Base-by-base conservation (phyloP, 2,329 filamentous ascomycete species). In the Diaporthe sp. region DNA sequence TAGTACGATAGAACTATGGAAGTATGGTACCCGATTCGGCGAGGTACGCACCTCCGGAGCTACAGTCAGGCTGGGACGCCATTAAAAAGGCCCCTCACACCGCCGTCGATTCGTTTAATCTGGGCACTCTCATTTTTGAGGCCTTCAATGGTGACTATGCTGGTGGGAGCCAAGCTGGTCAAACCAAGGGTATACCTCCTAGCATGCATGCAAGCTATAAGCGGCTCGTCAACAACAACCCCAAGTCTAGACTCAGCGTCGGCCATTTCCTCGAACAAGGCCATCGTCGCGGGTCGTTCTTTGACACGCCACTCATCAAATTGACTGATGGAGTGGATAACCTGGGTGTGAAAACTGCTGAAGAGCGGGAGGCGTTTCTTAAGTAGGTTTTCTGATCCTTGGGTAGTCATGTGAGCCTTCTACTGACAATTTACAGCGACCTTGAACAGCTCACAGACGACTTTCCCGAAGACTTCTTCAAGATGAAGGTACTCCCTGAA, bases 401-500 rank as follows among this genome's bases (percentile, higher is more conserved):
- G 40, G 1, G 17, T n/a, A 54, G 30, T 12, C 12, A 33, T 9
- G 10, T 70, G 45, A 73, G 45, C 57, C n/a, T 22, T 22, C 75
- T 76, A 76, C 81, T 86, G 64, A 78, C 76, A 89, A 87, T 78
- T 17, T 25, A 4, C 55, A 89, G 87, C 72, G 95, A 97, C 80
- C 89, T 99, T 8, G 95, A 97, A 78, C 89, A 94, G 75, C 89
- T 98, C 7, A 93, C 95, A 0, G 95, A 98, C 78, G 96, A 99
- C 82, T 98, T 98, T 76, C 97, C 97, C 0, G 96, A 98, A 81
- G 97, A 98, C 75, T 99, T 98, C 83, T 98, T 98, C 88, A 97
- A 97, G 82, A 94, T 97, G 89, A 99, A 98, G 81, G 92, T 99
- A 4, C 88, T 99, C 12, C 97, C 97, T 0, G 97, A 99, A 81